These are phyloP conservation scores for Phytopythium oedochilum DNA, from an alignment of 352 stramenopile genomes.

Conservation along the genomic window DNA sequence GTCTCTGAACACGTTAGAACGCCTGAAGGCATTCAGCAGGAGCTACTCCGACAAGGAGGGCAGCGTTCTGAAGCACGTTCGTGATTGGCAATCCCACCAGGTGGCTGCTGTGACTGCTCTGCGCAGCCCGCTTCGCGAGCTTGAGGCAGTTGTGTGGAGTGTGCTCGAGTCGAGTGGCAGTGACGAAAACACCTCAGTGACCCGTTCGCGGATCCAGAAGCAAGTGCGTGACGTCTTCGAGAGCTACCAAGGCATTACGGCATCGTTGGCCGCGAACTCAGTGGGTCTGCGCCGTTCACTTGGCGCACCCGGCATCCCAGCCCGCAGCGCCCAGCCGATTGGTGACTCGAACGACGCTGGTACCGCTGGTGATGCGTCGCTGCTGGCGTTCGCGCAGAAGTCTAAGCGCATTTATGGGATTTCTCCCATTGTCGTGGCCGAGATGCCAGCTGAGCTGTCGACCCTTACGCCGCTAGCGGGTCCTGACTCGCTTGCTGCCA, in stretches of 20 bases:
- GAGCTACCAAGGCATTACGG: slow-evolving; percentile 21
- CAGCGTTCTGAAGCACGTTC: slow-evolving; percentile 22
- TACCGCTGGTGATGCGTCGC: slow-evolving; percentile 24
- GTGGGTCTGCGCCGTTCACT: slow-evolving; percentile 26
- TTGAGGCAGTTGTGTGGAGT: slow-evolving; percentile 56
- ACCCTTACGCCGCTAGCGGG: slow-evolving; percentile 18
- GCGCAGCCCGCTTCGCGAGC: slow-evolving; percentile 50
- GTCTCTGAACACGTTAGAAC: slow-evolving; percentile 41
- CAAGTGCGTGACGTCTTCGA: slow-evolving; percentile 30
- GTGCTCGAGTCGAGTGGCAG: slow-evolving; percentile 21
- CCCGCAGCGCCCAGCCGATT: slow-evolving; percentile 25
- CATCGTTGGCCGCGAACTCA: slow-evolving; percentile 15
- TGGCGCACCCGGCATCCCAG: slow-evolving; percentile 55
- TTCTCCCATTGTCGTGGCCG: slow-evolving; percentile 31
- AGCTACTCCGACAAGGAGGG: slow-evolving; percentile 17
- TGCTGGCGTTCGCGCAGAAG: slow-evolving; percentile 52
- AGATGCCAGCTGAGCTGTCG: neutral
- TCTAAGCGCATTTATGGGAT: slow-evolving; percentile 59
- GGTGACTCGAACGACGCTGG: slow-evolving; percentile 29
- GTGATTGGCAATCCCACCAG: slow-evolving; percentile 57
- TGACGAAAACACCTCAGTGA: slow-evolving; percentile 15
- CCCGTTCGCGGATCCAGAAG: slow-evolving; percentile 13
- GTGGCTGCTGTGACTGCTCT: slow-evolving; percentile 33
- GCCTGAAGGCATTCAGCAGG: slow-evolving; percentile 38
- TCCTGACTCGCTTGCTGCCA: slow-evolving; percentile 22